Conservation (phyloP, 345 rosid species). For the Sonneratia caseolaris region DNA sequence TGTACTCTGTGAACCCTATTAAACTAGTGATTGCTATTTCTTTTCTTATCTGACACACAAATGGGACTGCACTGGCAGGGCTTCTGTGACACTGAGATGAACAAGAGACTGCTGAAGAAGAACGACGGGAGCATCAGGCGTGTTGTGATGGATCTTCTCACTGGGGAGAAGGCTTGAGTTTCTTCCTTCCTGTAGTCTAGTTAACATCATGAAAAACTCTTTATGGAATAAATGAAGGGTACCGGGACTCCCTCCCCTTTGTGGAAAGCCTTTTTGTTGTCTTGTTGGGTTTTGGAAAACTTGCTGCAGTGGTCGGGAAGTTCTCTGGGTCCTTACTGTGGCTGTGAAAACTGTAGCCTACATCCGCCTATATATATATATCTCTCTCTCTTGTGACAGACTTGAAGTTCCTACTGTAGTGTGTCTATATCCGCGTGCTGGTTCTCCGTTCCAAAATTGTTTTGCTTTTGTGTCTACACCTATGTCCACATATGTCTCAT, state of each 20-base stretch:
- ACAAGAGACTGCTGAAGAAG: conserved; percentile 86
- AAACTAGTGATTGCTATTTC: background rate
- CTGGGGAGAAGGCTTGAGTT: conserved; percentile 45
- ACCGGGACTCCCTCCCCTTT: background rate
- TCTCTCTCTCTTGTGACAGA: no score
- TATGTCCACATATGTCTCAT: no score
- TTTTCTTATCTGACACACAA: background rate
- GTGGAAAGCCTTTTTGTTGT: background rate
- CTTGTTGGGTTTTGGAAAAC: background rate
- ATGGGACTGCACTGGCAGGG: conserved; percentile 43
- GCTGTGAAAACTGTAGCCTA: background rate
- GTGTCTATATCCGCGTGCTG: no score
- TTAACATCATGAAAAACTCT: background rate
- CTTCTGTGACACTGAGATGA: conserved; percentile 56
- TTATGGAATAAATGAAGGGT: background rate
- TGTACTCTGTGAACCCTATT: background rate
- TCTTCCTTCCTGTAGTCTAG: background rate
- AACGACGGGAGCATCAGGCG: conserved; percentile 88
- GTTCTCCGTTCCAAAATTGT: no score
- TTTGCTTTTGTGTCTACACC: no score
- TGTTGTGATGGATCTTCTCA: conserved; percentile 83
- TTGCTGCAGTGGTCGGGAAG: background rate
- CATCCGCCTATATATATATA: background rate
- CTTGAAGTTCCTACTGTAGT: no score
- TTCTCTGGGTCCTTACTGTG: background rate